Evolutionary conservation across 2,329 filamentous ascomycete species (phyloP), one percentile per base, ranked within the genome.

Genomic region (Penicillium sp.): DNA sequence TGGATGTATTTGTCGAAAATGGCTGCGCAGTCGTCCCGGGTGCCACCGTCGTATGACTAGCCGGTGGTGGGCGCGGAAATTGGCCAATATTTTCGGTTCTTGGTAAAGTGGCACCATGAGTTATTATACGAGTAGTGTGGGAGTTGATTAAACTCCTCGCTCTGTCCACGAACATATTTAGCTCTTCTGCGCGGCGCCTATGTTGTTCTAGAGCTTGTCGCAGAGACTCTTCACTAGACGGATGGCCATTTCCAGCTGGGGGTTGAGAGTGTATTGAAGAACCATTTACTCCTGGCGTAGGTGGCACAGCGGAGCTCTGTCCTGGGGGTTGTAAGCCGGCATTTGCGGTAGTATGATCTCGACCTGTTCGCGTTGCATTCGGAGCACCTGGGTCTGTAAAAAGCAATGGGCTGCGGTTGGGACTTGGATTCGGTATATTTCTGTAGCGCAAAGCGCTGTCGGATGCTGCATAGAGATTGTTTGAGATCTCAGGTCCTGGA

Each of bases 401-500:
- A 14, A 14, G 6, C 20, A 24, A 18, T 3, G 38, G 14, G 20
- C 20, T 40, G 16, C 30, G 50, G 24, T 26, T 58, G 18, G 47
- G 30, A 23, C 38, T 49, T 35, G 35, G 45, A 21, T 38, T 47
- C 11, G 57, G 6, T 43, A 50, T 30, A 45, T 52, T 42, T 47
- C 56, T 58, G n/a, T 46, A 54, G 6, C 56, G 56, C 30, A 58
- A 38, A 46, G 47, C 55, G 23, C 56, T 43, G 47, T 55, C 56
- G 20, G 62, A 14, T 9, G 60, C 50, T 33, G 49, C 26, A 20
- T 59, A 55, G 9, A 58, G 18, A 42, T 62, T 52, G 28, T 42
- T 45, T 35, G 60, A 56, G 12, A 60, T 21, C 40, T 59, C 50
- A 20, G 58, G 60, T 24, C 69, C 68, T 9, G 75, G 77, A 12